Evolutionary conservation across 768 basidiomycete species (phyloP).

Genomic region (Boletus rubescentipes): DNA sequence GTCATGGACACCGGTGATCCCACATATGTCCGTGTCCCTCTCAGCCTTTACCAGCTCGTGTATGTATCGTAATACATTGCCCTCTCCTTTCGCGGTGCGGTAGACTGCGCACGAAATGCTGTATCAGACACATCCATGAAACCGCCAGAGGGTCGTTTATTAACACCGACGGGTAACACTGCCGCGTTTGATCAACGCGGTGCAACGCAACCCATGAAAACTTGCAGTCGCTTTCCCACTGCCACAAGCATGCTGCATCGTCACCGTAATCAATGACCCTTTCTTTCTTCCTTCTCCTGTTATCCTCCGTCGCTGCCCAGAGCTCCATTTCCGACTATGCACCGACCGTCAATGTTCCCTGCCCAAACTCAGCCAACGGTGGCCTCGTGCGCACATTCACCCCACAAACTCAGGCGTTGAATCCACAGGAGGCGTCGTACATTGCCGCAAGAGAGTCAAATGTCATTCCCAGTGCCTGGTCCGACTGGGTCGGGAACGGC

Average conservation of each 20-base stretch:
- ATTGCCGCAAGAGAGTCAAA: slow-evolving; percentile 41
- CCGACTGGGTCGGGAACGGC: slow-evolving; percentile 57
- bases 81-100: no score
- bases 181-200: slow-evolving; percentile 14
- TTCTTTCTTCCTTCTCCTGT: background rate
- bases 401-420: slow-evolving; percentile 49
- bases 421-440: slow-evolving; percentile 50
- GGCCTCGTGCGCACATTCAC: slow-evolving; percentile 52
- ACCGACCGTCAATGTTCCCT: slow-evolving; percentile 46
- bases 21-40: no score
- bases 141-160: background rate
- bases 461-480: slow-evolving; percentile 51
- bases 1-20: no score
- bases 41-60: no score
- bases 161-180: background rate
- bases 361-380: slow-evolving; percentile 44
- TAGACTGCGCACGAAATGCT: no score
- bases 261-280: slow-evolving; percentile 6
- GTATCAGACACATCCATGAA: no score
- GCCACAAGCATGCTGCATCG: slow-evolving; percentile 7
- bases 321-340: slow-evolving; percentile 49
- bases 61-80: no score
- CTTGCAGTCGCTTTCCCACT: background rate
- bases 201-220: slow-evolving; percentile 4
- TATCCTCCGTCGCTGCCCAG: background rate